Percentiles rank a stretch among this genome's conserved stretches.
Evolutionary conservation across 2,329 filamentous ascomycete genomes (phyloP).

Genomic region (Ophiocordyceps robertsii): DNA sequence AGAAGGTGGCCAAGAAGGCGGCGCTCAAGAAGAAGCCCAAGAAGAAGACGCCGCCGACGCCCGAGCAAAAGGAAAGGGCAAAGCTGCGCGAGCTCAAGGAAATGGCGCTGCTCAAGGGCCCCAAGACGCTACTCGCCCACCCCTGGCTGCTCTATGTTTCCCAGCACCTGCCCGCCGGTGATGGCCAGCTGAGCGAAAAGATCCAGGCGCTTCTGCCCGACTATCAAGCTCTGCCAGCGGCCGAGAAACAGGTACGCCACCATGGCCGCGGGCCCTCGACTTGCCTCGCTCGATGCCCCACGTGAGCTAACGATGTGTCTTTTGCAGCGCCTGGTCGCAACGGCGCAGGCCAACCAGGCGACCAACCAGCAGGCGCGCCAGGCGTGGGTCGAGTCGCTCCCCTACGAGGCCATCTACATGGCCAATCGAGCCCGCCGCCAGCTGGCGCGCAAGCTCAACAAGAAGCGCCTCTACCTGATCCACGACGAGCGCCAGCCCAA

Average conservation of each 20-base stretch:
- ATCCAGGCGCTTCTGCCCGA: conserved; percentile 12
- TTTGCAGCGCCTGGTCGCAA: conserved; percentile 17
- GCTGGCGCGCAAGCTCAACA: conserved; percentile 22
- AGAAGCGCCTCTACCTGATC: conserved; percentile 17
- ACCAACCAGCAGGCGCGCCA: conserved; percentile 25
- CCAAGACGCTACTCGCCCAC: conserved; percentile 15
- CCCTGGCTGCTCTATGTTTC: conserved; percentile 25
- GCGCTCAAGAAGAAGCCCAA: conserved; percentile 4
- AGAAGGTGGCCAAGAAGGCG: conserved; percentile 11
- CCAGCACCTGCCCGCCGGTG: conserved; percentile 13
- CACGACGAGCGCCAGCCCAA: conserved; percentile 35
- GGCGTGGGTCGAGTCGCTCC: conserved; percentile 33
- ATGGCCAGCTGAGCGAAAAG: conserved; percentile 5
- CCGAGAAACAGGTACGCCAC: conserved; percentile 29
- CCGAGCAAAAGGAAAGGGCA: conserved; percentile 23
- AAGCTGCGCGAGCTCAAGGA: conserved; percentile 23
- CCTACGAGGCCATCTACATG: conserved; percentile 22
- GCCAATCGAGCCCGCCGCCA: conserved; percentile 34
- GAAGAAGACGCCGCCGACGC: conserved; percentile 19
- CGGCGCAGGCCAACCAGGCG: conserved; percentile 23
- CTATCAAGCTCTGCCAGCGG: conserved; percentile 25
- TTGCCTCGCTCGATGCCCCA: not conserved
- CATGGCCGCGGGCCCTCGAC: no score
- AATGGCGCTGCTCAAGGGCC: conserved; percentile 26
- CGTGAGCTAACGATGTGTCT: conserved; percentile 1